Evolutionary conservation across 2,329 filamentous ascomycete species (phyloP), one percentile per base, ranked within the genome.

Genomic region (Parasarocladium wereldwijsianum): DNA sequence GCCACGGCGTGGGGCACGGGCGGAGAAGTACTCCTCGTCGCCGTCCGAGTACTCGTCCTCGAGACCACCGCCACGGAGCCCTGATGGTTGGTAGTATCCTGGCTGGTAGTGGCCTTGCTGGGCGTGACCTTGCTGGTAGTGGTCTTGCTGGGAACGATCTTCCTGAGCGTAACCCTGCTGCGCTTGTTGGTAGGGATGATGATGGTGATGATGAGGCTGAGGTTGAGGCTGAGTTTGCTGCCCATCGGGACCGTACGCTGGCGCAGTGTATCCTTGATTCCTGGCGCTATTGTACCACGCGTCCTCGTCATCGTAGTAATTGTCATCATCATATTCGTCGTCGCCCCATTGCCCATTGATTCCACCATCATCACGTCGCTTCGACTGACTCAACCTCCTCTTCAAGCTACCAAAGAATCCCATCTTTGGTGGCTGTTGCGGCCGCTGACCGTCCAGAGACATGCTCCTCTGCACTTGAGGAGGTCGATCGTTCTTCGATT

Each of bases 21-120:
- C 55, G 4, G 57, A 65, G 41, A 76, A 76, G 35, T 66, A 63
- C 4, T 58, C 54, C 33, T 76, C 71, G 36, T 76, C 70, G 8
- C 66, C 69, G 3, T 58, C 55, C 1, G 55, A 54, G 40, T 59
- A 73, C 40, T 73, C 69, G 10, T 56, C 54, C 17, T 57, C 49
- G 20, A 52, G 49, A 12, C 51, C 53, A 22, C 61, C 62, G 4
- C 56, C 55, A 12, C 55, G 49, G 8, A 58, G 45, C n/a, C 52
- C 47, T 7, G 44, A 45, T 9, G 46, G 34, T n/a, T n/a, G n/a
- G n/a, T n/a, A n/a, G n/a, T n/a, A n/a, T n/a, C n/a, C n/a, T n/a
- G n/a, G n/a, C n/a, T n/a, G n/a, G n/a, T n/a, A n/a, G n/a, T n/a
- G n/a, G n/a, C n/a, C n/a, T n/a, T n/a, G n/a, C n/a, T n/a, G n/a